A percentile compares a stretch with the other conserved stretches of the same genome.
These are phyloP conservation scores for Blumeria graminis DNA, from an alignment of 2,329 filamentous ascomycete species.

Conservation along the genomic window DNA sequence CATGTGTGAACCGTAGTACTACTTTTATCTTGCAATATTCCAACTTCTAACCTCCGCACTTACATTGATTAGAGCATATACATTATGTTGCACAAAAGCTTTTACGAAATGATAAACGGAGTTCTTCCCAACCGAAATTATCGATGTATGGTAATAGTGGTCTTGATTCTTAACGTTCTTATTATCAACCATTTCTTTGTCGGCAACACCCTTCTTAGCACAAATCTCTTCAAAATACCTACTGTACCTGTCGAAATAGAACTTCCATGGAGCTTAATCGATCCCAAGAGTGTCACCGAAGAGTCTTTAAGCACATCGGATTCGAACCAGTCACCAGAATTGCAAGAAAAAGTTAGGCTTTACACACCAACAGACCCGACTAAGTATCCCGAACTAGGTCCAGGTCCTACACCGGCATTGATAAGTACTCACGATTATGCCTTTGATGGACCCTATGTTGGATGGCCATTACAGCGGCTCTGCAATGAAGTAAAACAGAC, in stretches of 20 bases:
- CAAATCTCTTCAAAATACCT: background rate
- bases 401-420: constrained; percentile 1
- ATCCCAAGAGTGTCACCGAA: background rate
- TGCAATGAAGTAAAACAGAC: constrained; percentile 21
- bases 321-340: background rate
- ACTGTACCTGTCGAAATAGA: no score
- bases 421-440: constrained; percentile 10
- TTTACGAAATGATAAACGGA: constrained; percentile 9
- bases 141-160: constrained; percentile 7
- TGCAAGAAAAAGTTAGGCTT: background rate
- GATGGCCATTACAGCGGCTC: constrained; percentile 20
- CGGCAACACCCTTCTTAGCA: background rate
- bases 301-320: no score
- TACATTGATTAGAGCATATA: no score
- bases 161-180: constrained; percentile 8
- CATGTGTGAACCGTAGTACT: no score
- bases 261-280: no score
- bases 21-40: no score
- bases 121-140: constrained; percentile 10
- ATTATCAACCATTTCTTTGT: constrained; percentile 11
- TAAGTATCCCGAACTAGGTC: background rate
- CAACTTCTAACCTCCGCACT: no score
- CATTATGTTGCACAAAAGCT: background rate
- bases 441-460: constrained; percentile 18
- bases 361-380: background rate